Conservation (phyloP, 2,329 filamentous ascomycete species). For the Arthroderma sp. region DNA sequence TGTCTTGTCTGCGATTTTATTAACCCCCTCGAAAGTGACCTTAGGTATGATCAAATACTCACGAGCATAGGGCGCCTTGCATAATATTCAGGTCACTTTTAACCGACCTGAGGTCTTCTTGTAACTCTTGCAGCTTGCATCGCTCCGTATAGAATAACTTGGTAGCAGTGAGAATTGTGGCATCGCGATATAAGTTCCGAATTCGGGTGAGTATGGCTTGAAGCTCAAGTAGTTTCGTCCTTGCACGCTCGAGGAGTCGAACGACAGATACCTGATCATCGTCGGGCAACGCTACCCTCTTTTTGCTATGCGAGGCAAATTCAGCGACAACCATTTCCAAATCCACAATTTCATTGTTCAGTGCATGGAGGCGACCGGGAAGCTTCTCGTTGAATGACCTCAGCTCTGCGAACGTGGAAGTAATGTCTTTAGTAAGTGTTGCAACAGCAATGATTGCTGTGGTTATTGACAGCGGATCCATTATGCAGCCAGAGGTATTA, state of each 20-base stretch:
- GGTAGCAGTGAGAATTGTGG: not conserved
- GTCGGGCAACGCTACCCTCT: conserved; percentile 5
- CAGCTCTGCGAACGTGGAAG: conserved; percentile 14
- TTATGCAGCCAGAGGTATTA: not conserved
- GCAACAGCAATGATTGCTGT: conserved; percentile 16
- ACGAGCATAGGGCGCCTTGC: conserved; percentile 19
- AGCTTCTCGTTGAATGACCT: conserved; percentile 15
- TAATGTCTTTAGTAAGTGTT: conserved; percentile 15
- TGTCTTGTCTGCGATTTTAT: conserved; percentile 12
- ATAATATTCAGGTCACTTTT: conserved; percentile 19
- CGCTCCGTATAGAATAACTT: conserved; percentile 11
- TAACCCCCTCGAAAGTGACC: not conserved
- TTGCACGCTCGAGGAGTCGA: conserved; percentile 16
- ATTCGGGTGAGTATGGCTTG: conserved; percentile 13
- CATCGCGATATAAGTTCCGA: not conserved
- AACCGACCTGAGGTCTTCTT: conserved; percentile 16
- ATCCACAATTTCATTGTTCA: conserved; percentile 21
- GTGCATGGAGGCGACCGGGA: conserved; percentile 18
- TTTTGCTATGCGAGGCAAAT: not conserved
- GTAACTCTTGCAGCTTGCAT: conserved; percentile 14
- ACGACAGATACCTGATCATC: conserved; percentile 9
- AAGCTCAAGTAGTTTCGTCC: conserved; percentile 16
- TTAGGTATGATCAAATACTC: conserved; percentile 2
- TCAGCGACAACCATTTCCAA: conserved; percentile 17
- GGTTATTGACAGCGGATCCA: conserved; percentile 17